These are phyloP conservation scores for Myriosclerotinia duriaeana DNA, from an alignment of 2,329 filamentous ascomycete genomes.

Conservation along the genomic window DNA sequence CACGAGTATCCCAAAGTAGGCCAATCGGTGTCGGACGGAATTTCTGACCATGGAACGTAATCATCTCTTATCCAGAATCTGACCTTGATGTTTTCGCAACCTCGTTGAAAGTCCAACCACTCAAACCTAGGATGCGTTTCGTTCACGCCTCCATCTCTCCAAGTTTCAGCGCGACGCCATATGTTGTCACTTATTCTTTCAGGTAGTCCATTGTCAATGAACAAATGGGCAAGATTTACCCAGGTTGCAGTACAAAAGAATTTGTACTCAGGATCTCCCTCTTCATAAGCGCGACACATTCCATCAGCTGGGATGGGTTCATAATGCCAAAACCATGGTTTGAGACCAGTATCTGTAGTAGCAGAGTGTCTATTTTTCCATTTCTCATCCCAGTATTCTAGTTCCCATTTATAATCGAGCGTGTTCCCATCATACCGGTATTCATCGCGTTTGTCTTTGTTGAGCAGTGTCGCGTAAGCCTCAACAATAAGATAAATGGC, in stretches of 20 bases:
- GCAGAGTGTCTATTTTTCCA: not conserved
- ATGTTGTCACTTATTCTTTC: slow-evolving; percentile 8
- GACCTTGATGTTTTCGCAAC: not conserved
- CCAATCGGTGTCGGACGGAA: slow-evolving; percentile 9
- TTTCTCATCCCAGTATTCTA: not conserved
- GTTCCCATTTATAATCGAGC: not conserved
- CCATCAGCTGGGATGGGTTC: not conserved
- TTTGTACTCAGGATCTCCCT: not conserved
- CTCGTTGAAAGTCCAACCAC: not conserved
- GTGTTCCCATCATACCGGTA: not conserved
- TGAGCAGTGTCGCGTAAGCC: not conserved
- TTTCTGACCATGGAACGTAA: slow-evolving; percentile 4
- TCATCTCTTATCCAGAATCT: not conserved
- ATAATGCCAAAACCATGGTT: slow-evolving; percentile 19
- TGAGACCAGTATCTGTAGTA: not conserved
- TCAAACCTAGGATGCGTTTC: not conserved
- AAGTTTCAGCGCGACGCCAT: slow-evolving; percentile 11
- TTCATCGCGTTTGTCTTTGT: not conserved
- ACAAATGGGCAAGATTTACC: slow-evolving; percentile 18
- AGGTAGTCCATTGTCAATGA: slow-evolving; percentile 12
- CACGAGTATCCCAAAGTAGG: not conserved
- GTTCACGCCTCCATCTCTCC: not conserved
- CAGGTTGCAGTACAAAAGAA: slow-evolving; percentile 14
- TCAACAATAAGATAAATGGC: not conserved
- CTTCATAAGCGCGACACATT: not conserved